These are phyloP conservation scores for Xerocomus tenax DNA, from an alignment of 1,284 basidiomycete species.

Conservation along the genomic window DNA sequence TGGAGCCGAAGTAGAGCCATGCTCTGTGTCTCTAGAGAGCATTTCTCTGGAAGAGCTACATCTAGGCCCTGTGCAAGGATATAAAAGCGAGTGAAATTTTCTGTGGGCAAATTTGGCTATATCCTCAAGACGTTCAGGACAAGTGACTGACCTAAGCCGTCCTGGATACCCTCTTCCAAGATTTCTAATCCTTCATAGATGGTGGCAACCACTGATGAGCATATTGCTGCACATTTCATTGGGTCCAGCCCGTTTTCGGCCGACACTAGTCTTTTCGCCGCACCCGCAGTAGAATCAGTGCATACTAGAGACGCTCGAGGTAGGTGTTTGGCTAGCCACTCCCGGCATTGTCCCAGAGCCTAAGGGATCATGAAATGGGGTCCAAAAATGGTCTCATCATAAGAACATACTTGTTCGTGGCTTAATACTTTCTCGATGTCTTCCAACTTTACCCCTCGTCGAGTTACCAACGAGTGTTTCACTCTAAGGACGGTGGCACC, in stretches of 20 bases:
- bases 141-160: slow-evolving; percentile 40
- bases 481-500: slow-evolving; percentile 53
- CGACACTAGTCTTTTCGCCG: slow-evolving; percentile 46
- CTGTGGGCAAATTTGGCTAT: slow-evolving; percentile 29
- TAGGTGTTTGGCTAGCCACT: slow-evolving; percentile 47
- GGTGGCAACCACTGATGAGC: slow-evolving; percentile 53
- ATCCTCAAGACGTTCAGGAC: not conserved
- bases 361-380: slow-evolving; percentile 25
- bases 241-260: slow-evolving; percentile 28
- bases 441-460: slow-evolving; percentile 44
- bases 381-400: not conserved
- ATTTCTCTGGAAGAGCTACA: slow-evolving; percentile 21
- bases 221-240: slow-evolving; percentile 57
- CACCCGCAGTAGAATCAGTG: slow-evolving; percentile 60
- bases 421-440: slow-evolving; percentile 54
- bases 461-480: slow-evolving; percentile 60
- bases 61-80: slow-evolving; percentile 37
- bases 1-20: slow-evolving; percentile 38
- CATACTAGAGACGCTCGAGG: slow-evolving; percentile 46
- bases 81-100: slow-evolving; percentile 59
- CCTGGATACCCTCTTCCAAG: slow-evolving; percentile 54
- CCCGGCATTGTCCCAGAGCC: slow-evolving; percentile 70
- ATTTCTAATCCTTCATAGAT: slow-evolving; percentile 52
- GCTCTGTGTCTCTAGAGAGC: slow-evolving; percentile 12
- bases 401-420: slow-evolving; percentile 59